A percentile compares a stretch with the other conserved stretches of the same genome.
phyloP scores from a whole-genome alignment of 2,329 filamentous ascomycete genomes.

The Hysterium pulicare region DNA sequence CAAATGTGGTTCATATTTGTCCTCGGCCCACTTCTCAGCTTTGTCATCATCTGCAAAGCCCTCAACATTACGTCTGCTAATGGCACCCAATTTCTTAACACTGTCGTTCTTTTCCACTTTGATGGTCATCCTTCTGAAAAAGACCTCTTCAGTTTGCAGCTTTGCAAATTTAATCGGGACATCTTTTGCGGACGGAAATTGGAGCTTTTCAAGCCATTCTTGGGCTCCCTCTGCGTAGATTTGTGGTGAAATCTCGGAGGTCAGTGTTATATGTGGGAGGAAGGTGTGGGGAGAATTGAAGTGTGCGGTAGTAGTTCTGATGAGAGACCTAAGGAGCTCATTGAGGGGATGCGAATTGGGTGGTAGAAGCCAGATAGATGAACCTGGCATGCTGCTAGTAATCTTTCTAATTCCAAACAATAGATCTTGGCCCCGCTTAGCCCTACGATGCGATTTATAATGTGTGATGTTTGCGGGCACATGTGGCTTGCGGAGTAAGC shows the following conservation, averaged over 20 bases:
- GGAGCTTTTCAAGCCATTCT: slow-evolving; percentile 34
- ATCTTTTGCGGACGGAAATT: slow-evolving; percentile 14
- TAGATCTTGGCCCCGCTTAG: too few relatives aligned
- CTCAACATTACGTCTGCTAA: slow-evolving; percentile 25
- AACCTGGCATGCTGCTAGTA: slow-evolving; percentile 40
- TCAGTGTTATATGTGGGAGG: slow-evolving; percentile 43
- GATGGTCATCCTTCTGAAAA: slow-evolving; percentile 40
- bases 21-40: slow-evolving; percentile 28
- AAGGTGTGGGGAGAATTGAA: slow-evolving; percentile 38
- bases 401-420: too few relatives aligned
- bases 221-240: slow-evolving; percentile 31
- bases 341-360: slow-evolving; percentile 31
- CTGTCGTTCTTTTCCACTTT: slow-evolving; percentile 28
- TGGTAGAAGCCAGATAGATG: slow-evolving; percentile 44
- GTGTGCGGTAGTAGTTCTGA: slow-evolving; percentile 29
- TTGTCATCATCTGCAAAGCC: slow-evolving; percentile 19
- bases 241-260: slow-evolving; percentile 30
- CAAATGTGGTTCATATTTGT: slow-evolving; percentile 37
- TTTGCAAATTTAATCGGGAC: slow-evolving; percentile 27
- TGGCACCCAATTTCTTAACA: slow-evolving; percentile 25
- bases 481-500: too few relatives aligned
- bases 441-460: too few relatives aligned
- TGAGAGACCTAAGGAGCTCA: slow-evolving; percentile 29
- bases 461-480: too few relatives aligned
- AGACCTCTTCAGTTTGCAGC: slow-evolving; percentile 34